Percentiles rank a stretch among this genome's conserved stretches.
Conservation (phyloP, 495 filamentous ascomycete genomes). For the Pyrenopolyporus hunteri region DNA sequence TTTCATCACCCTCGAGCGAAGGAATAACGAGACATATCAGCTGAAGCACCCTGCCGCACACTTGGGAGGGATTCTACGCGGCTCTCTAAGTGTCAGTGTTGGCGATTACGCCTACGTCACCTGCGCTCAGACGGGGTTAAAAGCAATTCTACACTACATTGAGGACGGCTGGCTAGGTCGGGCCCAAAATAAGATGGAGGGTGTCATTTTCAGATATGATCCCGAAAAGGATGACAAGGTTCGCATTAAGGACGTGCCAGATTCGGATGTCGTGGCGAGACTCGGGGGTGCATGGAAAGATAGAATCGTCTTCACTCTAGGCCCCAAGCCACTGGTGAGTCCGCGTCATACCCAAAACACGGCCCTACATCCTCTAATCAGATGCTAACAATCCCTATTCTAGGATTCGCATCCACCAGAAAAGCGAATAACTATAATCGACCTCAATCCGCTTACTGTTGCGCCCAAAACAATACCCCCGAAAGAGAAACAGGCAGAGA, state of each 20-base stretch:
- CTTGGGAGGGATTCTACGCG: slow-evolving; percentile 84
- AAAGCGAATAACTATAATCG: slow-evolving; percentile 75
- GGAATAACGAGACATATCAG: slow-evolving; percentile 89
- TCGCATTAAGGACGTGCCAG: slow-evolving; percentile 81
- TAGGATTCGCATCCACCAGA: slow-evolving; percentile 57
- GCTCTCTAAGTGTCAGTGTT: slow-evolving; percentile 82
- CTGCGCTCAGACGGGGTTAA: slow-evolving; percentile 84
- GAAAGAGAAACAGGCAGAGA: slow-evolving; percentile 73
- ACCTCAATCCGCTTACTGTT: slow-evolving; percentile 79
- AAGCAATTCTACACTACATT: slow-evolving; percentile 87
- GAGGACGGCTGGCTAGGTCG: slow-evolving; percentile 95
- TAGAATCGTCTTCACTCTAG: slow-evolving; percentile 59
- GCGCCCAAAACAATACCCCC: slow-evolving; percentile 80
- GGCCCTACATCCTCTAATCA: neutral
- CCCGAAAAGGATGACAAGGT: slow-evolving; percentile 77
- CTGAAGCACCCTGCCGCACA: slow-evolving; percentile 94
- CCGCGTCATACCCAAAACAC: neutral
- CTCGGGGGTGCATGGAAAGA: slow-evolving; percentile 83
- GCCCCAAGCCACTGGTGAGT: slow-evolving; percentile 59
- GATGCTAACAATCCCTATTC: slow-evolving; percentile 9
- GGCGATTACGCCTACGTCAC: slow-evolving; percentile 85
- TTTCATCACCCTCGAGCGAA: slow-evolving; percentile 82
- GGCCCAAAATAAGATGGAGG: slow-evolving; percentile 87
- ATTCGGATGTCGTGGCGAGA: slow-evolving; percentile 80
- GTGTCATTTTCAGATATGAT: slow-evolving; percentile 87